These are phyloP conservation scores for Babesia ovata DNA, from an alignment of 169 alveolate species.

Conservation along the genomic window DNA sequence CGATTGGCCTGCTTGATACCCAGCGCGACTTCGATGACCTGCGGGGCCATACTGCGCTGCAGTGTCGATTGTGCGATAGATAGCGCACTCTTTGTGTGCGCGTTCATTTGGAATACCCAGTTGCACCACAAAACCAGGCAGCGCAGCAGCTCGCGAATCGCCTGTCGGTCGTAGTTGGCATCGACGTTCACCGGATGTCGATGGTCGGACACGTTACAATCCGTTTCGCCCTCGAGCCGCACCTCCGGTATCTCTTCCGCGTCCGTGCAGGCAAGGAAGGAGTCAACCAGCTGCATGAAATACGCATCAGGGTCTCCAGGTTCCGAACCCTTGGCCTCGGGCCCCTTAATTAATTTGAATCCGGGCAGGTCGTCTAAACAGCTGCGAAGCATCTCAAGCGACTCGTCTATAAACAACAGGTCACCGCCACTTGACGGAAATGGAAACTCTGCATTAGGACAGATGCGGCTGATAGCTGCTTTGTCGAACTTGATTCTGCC, in stretches of 20 bases:
- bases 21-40: slow-evolving; percentile 31
- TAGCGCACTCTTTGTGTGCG: slow-evolving; percentile 28
- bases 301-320: slow-evolving; percentile 6
- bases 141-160: slow-evolving; percentile 10
- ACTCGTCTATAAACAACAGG: slow-evolving; percentile 16
- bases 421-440: slow-evolving; percentile 20
- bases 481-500: background rate
- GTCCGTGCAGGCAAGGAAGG: slow-evolving; percentile 26
- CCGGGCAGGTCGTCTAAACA: slow-evolving; percentile 22
- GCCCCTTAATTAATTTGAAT: background rate
- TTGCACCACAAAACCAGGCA: slow-evolving; percentile 38
- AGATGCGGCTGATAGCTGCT: background rate
- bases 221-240: slow-evolving; percentile 25
- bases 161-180: slow-evolving; percentile 15
- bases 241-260: background rate
- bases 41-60: background rate
- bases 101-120: slow-evolving; percentile 40
- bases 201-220: background rate
- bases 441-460: slow-evolving; percentile 1
- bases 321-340: background rate
- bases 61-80: slow-evolving; percentile 1
- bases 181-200: background rate
- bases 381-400: slow-evolving; percentile 21
- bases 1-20: slow-evolving; percentile 57
- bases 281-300: slow-evolving; percentile 23